Conservation (phyloP, 345 rosid genomes). For the Eucalyptus sp. region DNA sequence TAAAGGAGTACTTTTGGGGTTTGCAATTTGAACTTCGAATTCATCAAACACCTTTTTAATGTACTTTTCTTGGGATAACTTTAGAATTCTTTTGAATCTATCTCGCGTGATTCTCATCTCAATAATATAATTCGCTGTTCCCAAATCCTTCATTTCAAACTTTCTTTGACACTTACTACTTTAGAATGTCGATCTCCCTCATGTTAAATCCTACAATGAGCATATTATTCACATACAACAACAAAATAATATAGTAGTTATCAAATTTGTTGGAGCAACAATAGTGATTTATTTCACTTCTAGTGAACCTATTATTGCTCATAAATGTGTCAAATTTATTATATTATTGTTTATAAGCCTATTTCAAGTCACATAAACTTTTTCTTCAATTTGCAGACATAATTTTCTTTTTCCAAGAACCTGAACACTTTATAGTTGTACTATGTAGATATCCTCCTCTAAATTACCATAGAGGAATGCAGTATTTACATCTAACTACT, state of each 20-base stretch:
- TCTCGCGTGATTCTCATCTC: neutral
- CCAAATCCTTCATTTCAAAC: neutral
- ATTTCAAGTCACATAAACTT: neutral
- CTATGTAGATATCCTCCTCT: neutral
- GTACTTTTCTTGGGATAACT: neutral
- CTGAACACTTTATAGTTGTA: neutral
- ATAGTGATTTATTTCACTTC: neutral
- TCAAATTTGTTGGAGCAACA: neutral
- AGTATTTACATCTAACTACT: neutral
- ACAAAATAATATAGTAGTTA: neutral
- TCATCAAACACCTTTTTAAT: too few species aligned
- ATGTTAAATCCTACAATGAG: neutral
- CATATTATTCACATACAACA: neutral
- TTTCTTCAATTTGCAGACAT: neutral
- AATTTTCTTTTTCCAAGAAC: neutral
- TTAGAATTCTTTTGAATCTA: neutral
- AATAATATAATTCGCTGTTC: neutral
- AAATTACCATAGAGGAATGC: neutral
- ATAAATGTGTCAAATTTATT: neutral
- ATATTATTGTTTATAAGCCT: neutral
- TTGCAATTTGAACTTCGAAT: neutral
- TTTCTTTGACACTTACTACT: neutral
- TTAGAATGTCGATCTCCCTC: neutral
- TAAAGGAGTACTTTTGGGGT: neutral
- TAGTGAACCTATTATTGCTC: neutral